Base-by-base conservation (phyloP, 140 eudicot genomes). In the Cichorium intybus region DNA sequence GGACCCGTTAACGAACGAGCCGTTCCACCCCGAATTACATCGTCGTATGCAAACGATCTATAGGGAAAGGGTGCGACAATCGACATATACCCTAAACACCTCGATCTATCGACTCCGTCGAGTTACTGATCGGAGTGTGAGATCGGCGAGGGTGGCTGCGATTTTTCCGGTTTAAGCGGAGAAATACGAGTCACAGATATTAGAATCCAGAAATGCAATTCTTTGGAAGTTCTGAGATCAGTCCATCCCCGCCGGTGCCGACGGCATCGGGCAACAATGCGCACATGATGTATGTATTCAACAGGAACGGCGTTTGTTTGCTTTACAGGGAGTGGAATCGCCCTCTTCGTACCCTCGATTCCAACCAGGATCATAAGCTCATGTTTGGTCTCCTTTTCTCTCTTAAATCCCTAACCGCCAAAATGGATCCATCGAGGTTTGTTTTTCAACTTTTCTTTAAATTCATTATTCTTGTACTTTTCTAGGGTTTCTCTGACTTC, bases 311-410 rank as follows among this genome's bases (percentile, higher is more conserved):
- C 6, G 70, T 89, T 6, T 89, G 97, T 74, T 69, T 89, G 72
- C 91, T 89, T 53, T 89, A 89, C 80, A 81, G 97, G 78, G 96
- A 93, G 67, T 93, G 99, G 97, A 84, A 93, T 68, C 97, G 97
- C 0, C 95, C 96, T 10, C 96, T 87, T 61, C 91, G 82, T 31
- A 91, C 97, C 45, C 87, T 93, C 24, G 78, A 76, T 60, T 43
- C 89, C 20, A 92, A 81, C 52, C 99, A 93, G 68, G 99, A 93
- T 66, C 93, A 93, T 63, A 93, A 93, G 79, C 95, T 88, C 75
- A 93, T 93, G 99, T 93, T 93, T 41, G 99, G 99, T 48, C 86
- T 93, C 34, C 97, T 93, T 54, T 92, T 92, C 66, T 92, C 98
- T 33, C 95, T 92, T 37, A 92, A 92, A 76, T 92, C 98, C 63